Percentiles rank a stretch among this genome's conserved stretches.
These are phyloP conservation scores for Kodamaea neixiangensis DNA, from an alignment of 805 yeast genomes.

Conservation along the genomic window DNA sequence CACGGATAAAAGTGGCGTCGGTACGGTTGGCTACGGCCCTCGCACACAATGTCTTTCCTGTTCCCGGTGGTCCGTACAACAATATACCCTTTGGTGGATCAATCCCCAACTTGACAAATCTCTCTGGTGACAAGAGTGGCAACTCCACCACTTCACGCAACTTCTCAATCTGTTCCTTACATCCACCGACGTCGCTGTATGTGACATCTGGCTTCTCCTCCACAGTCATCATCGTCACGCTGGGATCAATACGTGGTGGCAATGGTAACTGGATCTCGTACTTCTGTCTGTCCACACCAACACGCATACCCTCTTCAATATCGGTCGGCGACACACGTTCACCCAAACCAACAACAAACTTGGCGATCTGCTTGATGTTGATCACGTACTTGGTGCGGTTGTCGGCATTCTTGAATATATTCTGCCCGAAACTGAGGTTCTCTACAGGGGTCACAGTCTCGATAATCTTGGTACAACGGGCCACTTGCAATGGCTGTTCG, in stretches of 20 bases:
- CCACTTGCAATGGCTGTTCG: slow-evolving; percentile 97
- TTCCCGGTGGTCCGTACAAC: slow-evolving; percentile 97
- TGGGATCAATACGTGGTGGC: slow-evolving; percentile 97
- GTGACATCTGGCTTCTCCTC: slow-evolving; percentile 99
- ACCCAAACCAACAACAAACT: slow-evolving; percentile 94
- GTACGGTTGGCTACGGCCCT: slow-evolving; percentile 99
- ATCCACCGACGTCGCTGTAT: slow-evolving; percentile 97
- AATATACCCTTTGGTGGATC: slow-evolving; percentile 99
- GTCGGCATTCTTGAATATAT: slow-evolving; percentile 58
- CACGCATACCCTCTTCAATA: slow-evolving; percentile 99
- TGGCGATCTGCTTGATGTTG: slow-evolving; percentile 96
- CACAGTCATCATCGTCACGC: slow-evolving; percentile 99
- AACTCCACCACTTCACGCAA: slow-evolving; percentile 94
- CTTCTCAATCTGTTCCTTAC: slow-evolving; percentile 97
- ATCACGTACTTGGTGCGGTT: slow-evolving; percentile 91
- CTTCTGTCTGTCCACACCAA: slow-evolving; percentile 96
- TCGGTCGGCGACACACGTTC: slow-evolving; percentile 98
- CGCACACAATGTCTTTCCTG: slow-evolving; percentile 97
- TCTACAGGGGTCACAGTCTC: slow-evolving; percentile 47
- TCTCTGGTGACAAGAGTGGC: slow-evolving; percentile 91
- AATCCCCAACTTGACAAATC: slow-evolving; percentile 94
- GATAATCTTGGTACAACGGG: slow-evolving; percentile 96
- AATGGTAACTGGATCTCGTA: slow-evolving; percentile 96
- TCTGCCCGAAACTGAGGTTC: slow-evolving; percentile 27
- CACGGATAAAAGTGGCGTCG: slow-evolving; percentile 97